Percentiles rank a stretch among this genome's conserved stretches.
phyloP scores from a whole-genome alignment of 495 filamentous ascomycete species.

The Aspergillus bertholletiae region DNA sequence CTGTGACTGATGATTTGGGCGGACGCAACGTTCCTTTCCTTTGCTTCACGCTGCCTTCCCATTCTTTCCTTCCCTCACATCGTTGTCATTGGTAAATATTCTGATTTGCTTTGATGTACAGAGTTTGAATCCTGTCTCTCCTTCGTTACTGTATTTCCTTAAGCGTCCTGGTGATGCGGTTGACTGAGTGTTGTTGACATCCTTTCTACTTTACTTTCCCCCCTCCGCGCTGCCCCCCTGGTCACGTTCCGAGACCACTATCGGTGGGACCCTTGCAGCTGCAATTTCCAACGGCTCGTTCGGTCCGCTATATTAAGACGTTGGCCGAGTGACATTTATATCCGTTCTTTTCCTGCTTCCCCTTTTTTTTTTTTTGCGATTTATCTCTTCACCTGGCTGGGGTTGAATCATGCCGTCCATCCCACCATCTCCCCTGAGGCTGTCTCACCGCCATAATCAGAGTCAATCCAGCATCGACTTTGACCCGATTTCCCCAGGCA shows the following conservation, averaged over 20 bases:
- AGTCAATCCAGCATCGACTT: slow-evolving; percentile 51
- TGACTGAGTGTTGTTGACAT: slow-evolving; percentile 6
- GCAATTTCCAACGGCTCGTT: background rate
- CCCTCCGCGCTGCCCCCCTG: background rate
- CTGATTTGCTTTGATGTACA: slow-evolving; percentile 4
- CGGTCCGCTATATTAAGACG: background rate
- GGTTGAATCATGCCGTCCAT: slow-evolving; percentile 34
- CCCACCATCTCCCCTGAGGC: slow-evolving; percentile 59
- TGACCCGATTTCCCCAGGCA: slow-evolving; percentile 43
- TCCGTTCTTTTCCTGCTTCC: background rate
- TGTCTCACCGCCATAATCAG: slow-evolving; percentile 54
- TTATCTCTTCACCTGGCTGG: background rate
- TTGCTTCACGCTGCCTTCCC: background rate
- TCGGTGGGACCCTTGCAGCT: slow-evolving; percentile 3
- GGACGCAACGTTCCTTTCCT: background rate
- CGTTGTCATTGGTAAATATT: background rate
- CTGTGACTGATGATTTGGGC: background rate
- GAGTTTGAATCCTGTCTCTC: slow-evolving; percentile 1
- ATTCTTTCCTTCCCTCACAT: background rate
- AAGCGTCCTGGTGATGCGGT: slow-evolving; percentile 17
- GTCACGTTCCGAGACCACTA: background rate
- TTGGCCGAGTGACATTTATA: background rate
- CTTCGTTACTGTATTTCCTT: background rate
- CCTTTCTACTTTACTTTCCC: slow-evolving; percentile 8
- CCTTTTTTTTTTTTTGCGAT: background rate